These are phyloP conservation scores for Heimioporus sp. DNA, from an alignment of 768 basidiomycete species.

Conservation along the genomic window DNA sequence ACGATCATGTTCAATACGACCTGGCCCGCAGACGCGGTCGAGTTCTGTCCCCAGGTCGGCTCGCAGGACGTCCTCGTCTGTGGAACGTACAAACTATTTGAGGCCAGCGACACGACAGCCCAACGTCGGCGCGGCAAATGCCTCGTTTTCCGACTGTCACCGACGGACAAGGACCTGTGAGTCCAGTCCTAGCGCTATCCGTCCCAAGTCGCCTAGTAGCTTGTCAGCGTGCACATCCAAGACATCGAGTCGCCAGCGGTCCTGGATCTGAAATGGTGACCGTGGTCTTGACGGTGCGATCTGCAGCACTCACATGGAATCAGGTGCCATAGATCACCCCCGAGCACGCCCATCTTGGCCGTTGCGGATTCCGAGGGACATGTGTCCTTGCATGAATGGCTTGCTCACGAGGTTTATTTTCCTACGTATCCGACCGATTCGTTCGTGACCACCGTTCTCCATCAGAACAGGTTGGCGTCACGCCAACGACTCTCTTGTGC, in stretches of 20 bases:
- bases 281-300: background rate
- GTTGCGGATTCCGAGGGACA: constrained; percentile 87
- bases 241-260: constrained; percentile 76
- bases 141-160: constrained; percentile 55
- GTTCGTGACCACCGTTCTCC: background rate
- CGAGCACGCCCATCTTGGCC: constrained; percentile 51
- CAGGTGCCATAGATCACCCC: constrained; percentile 58
- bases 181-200: constrained; percentile 6
- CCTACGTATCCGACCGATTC: background rate
- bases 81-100: constrained; percentile 82
- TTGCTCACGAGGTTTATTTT: constrained; percentile 41
- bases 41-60: constrained; percentile 78
- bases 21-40: constrained; percentile 88
- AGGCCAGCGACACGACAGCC: background rate
- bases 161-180: constrained; percentile 35
- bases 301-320: constrained; percentile 2
- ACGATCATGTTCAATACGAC: constrained; percentile 52
- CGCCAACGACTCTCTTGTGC: constrained; percentile 48
- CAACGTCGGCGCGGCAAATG: constrained; percentile 69
- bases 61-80: constrained; percentile 70
- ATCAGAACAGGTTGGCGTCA: constrained; percentile 39
- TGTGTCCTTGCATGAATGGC: constrained; percentile 62
- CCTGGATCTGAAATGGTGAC: constrained; percentile 92
- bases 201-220: background rate
- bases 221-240: constrained; percentile 56